phyloP scores from a whole-genome alignment of 2,329 filamentous ascomycete species.

The Sphaerulina musiva region DNA sequence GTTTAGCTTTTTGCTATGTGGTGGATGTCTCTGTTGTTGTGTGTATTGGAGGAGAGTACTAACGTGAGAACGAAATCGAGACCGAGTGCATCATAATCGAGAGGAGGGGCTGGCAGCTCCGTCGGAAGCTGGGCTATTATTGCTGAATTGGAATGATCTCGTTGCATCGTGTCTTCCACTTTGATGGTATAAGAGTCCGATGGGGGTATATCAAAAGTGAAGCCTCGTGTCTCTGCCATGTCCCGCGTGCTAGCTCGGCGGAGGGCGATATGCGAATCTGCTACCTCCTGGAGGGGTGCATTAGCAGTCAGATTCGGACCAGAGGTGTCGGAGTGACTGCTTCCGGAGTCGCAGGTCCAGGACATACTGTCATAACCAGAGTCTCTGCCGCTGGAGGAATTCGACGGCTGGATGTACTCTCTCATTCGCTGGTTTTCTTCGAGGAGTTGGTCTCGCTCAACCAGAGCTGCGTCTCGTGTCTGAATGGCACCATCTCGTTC shows the following conservation, averaged over 20 bases:
- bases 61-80: conserved; percentile 22
- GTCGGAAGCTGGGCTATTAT: conserved; percentile 1
- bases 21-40: background rate
- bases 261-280: background rate
- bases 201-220: conserved; percentile 16
- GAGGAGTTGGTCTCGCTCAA: conserved; percentile 14
- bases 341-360: conserved; percentile 17
- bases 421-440: conserved; percentile 14
- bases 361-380: conserved; percentile 20
- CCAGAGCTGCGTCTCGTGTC: conserved; percentile 13
- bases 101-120: conserved; percentile 8
- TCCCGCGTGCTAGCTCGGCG: conserved; percentile 17
- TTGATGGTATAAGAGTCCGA: background rate
- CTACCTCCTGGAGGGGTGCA: conserved; percentile 11
- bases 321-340: conserved; percentile 17
- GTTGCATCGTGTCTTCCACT: background rate
- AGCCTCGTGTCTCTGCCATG: conserved; percentile 14
- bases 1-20: background rate
- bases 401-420: conserved; percentile 11
- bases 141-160: background rate
- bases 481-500: conserved; percentile 18
- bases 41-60: background rate
- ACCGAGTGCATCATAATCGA: conserved; percentile 22
- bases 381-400: conserved; percentile 16
- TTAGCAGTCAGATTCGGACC: conserved; percentile 15